Evolutionary conservation across 805 yeast species (phyloP).

Genomic region (Lipomyces mesembrius): DNA sequence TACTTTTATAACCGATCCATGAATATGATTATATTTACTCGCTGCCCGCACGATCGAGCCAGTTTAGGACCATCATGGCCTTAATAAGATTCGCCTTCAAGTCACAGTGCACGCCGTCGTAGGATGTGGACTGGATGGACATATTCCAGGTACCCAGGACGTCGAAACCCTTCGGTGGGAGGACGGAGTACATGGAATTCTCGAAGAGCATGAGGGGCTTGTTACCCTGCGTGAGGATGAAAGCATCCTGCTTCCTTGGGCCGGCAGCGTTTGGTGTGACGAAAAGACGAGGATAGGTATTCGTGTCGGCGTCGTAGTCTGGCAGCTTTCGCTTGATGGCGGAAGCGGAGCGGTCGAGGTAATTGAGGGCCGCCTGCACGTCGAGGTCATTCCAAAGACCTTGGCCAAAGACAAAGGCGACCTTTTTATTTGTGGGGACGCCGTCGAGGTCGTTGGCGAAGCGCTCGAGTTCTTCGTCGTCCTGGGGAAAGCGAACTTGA

Average conservation of each 20-base stretch:
- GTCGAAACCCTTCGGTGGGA: slow-evolving; percentile 31
- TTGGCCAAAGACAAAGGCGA: slow-evolving; percentile 35
- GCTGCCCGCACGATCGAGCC: slow-evolving; percentile 34
- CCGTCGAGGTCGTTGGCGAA: slow-evolving; percentile 25
- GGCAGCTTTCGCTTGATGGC: slow-evolving; percentile 20
- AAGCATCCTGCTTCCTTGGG: slow-evolving; percentile 31
- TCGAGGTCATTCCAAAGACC: slow-evolving; percentile 38
- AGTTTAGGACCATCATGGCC: slow-evolving; percentile 38
- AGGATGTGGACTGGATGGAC: slow-evolving; percentile 33
- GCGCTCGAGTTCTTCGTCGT: slow-evolving; percentile 32
- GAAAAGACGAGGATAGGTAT: slow-evolving; percentile 31
- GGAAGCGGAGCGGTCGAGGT: slow-evolving; percentile 31
- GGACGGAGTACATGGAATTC: slow-evolving; percentile 33
- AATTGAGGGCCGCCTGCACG: slow-evolving; percentile 35
- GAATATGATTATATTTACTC: slow-evolving; percentile 13
- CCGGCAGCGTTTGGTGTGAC: slow-evolving; percentile 37
- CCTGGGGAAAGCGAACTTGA: slow-evolving; percentile 35
- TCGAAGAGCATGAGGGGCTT: slow-evolving; percentile 38
- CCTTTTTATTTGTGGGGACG: slow-evolving; percentile 25
- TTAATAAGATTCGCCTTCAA: slow-evolving; percentile 34
- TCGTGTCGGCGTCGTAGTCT: slow-evolving; percentile 17
- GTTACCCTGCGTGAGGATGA: slow-evolving; percentile 36
- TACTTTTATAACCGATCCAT: slow-evolving; percentile 2
- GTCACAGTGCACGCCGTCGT: slow-evolving; percentile 37
- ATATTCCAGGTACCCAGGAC: slow-evolving; percentile 37